Conservation (phyloP, 2,329 filamentous ascomycete species). For the Aspergillus terreus region DNA sequence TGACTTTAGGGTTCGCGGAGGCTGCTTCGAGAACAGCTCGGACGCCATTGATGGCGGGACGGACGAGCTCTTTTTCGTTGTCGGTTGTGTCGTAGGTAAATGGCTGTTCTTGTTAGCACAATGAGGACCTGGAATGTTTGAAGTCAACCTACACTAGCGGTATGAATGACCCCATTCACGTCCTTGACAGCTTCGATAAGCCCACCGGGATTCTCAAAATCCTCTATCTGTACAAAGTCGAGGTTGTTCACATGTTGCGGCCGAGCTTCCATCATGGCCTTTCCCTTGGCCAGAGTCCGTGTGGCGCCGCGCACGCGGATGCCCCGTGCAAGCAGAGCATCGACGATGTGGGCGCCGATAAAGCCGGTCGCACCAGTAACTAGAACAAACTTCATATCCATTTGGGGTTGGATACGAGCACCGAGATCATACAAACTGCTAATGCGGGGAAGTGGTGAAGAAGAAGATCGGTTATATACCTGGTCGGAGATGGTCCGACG, state of each 20-base stretch:
- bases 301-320: constrained; percentile 21
- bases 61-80: constrained; percentile 43
- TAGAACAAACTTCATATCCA: constrained; percentile 13
- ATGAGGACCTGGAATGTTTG: neutral
- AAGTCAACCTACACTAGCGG: constrained; percentile 39
- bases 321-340: constrained; percentile 21
- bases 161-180: constrained; percentile 46
- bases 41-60: constrained; percentile 47
- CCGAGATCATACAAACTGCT: no score
- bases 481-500: no score
- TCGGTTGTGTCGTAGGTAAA: constrained; percentile 43
- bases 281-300: constrained; percentile 20
- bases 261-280: constrained; percentile 36
- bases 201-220: constrained; percentile 39
- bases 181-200: constrained; percentile 39
- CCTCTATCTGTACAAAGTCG: constrained; percentile 42
- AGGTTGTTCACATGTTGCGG: constrained; percentile 35
- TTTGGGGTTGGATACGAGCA: no score
- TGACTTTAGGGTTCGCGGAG: constrained; percentile 14
- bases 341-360: constrained; percentile 27
- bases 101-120: constrained; percentile 26
- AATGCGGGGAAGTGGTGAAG: no score
- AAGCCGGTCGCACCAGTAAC: constrained; percentile 28
- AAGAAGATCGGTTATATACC: no score
- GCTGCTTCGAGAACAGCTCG: constrained; percentile 38